phyloP scores from a whole-genome alignment of 1,284 basidiomycete species.

The Porogramme epimiltina region DNA sequence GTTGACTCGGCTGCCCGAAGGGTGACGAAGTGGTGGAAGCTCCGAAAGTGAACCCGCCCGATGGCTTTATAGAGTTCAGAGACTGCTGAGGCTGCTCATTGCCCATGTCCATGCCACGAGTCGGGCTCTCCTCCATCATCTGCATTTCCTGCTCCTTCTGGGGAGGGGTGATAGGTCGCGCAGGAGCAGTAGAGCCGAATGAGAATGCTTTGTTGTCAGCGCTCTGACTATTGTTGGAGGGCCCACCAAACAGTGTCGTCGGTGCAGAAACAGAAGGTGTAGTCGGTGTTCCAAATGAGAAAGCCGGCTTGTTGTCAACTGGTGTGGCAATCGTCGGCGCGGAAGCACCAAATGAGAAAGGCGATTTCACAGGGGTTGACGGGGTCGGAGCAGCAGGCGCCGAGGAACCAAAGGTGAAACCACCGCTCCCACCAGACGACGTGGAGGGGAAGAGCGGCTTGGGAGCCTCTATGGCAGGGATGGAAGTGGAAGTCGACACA shows the following conservation, averaged over 20 bases:
- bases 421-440: slow-evolving; percentile 17
- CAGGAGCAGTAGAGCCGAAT: slow-evolving; percentile 23
- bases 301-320: slow-evolving; percentile 24
- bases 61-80: slow-evolving; percentile 14
- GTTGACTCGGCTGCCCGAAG: slow-evolving; percentile 26
- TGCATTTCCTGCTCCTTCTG: slow-evolving; percentile 31
- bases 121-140: slow-evolving; percentile 44
- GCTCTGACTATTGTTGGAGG: slow-evolving; percentile 18
- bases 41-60: slow-evolving; percentile 24
- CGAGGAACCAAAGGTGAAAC: slow-evolving; percentile 26
- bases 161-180: slow-evolving; percentile 30
- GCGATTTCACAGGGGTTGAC: slow-evolving; percentile 24
- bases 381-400: slow-evolving; percentile 11
- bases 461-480: slow-evolving; percentile 25
- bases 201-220: slow-evolving; percentile 27
- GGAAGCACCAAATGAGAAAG: slow-evolving; percentile 26
- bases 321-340: slow-evolving; percentile 25
- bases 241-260: slow-evolving; percentile 18
- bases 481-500: slow-evolving; percentile 16
- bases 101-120: slow-evolving; percentile 32
- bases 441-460: slow-evolving; percentile 30
- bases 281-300: slow-evolving; percentile 23
- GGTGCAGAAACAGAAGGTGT: slow-evolving; percentile 12
- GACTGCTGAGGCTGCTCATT: slow-evolving; percentile 6
- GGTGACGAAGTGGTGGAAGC: slow-evolving; percentile 17